Percentiles rank a stretch among this genome's conserved stretches.
Evolutionary conservation across 176 grass and related monocot genomes (phyloP).

Genomic region (Canna indica): DNA sequence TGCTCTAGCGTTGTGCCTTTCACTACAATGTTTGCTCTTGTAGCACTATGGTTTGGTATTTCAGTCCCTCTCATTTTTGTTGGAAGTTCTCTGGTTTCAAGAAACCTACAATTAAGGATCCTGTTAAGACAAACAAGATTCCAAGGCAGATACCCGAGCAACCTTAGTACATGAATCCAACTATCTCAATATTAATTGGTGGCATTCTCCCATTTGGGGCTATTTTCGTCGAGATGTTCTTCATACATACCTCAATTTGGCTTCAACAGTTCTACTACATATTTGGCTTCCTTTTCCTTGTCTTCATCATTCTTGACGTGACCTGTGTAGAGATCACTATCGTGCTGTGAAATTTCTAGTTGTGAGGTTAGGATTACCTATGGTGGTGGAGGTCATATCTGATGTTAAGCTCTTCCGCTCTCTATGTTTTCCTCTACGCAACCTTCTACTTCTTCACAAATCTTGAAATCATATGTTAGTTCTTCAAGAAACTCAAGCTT

Average conservation of each 20-base stretch:
- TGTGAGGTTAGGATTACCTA: conserved; percentile 72
- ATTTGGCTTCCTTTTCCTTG: conserved; percentile 79
- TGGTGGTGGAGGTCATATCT: conserved; percentile 96
- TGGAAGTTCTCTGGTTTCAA: conserved; percentile 83
- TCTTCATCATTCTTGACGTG: conserved; percentile 59
- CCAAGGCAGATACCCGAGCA: conserved; percentile 69
- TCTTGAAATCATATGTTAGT: conserved; percentile 72
- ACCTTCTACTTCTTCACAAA: conserved; percentile 90
- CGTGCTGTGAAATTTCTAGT: conserved; percentile 94
- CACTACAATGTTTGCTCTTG: conserved; percentile 81
- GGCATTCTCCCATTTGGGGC: conserved; percentile 90
- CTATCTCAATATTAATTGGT: conserved; percentile 62
- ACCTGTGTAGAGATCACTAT: conserved; percentile 85
- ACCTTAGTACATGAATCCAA: conserved; percentile 81
- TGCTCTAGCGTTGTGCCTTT: conserved; percentile 71
- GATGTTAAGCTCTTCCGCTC: conserved; percentile 62
- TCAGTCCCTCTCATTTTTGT: conserved; percentile 68
- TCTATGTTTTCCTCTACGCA: conserved; percentile 74
- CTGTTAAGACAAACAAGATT: too few species aligned
- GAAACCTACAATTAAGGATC: conserved; percentile 43
- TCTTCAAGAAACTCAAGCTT: too few species aligned
- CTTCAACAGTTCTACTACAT: conserved; percentile 95
- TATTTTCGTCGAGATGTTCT: conserved; percentile 90
- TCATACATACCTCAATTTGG: conserved; percentile 91
- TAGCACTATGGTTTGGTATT: conserved; percentile 84